A percentile compares a stretch with the other conserved stretches of the same genome.
Conservation (phyloP, 495 filamentous ascomycete species). For the Penicillium nucicola region DNA sequence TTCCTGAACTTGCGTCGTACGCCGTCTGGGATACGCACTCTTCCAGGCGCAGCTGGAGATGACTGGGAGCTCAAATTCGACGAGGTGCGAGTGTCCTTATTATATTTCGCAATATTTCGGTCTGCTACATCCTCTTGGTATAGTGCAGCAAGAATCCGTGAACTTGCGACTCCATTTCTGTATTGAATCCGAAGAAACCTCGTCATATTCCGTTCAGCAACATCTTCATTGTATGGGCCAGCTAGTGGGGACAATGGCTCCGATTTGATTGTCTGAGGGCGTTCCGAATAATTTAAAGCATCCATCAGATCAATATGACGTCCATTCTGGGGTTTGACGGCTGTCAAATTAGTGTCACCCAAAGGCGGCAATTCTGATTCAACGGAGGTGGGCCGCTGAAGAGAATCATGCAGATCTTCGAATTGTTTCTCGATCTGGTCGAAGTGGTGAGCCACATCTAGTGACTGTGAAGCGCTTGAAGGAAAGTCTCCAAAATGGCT, state of each 20-base stretch:
- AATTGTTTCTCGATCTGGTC: slow-evolving; percentile 42
- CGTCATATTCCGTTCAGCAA: slow-evolving; percentile 47
- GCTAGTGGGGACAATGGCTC: slow-evolving; percentile 26
- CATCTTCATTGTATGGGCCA: slow-evolving; percentile 45
- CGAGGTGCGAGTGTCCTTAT: slow-evolving; percentile 16
- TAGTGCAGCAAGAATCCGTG: slow-evolving; percentile 29
- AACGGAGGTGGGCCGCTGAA: slow-evolving; percentile 29
- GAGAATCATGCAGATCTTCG: slow-evolving; percentile 36
- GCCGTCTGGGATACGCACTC: slow-evolving; percentile 16
- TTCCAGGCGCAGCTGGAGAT: slow-evolving; percentile 20
- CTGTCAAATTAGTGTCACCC: not conserved
- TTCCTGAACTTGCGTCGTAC: slow-evolving; percentile 12
- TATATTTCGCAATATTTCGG: slow-evolving; percentile 36
- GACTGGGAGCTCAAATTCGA: slow-evolving; percentile 23
- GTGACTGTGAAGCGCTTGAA: slow-evolving; percentile 11
- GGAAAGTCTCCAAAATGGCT: slow-evolving; percentile 7
- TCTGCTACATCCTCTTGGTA: slow-evolving; percentile 47
- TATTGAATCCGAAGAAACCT: slow-evolving; percentile 31
- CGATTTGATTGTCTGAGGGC: slow-evolving; percentile 18
- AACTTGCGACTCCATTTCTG: slow-evolving; percentile 23
- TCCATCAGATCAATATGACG: slow-evolving; percentile 44
- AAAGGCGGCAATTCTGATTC: slow-evolving; percentile 22
- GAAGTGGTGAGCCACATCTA: slow-evolving; percentile 31
- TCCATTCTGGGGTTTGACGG: slow-evolving; percentile 14
- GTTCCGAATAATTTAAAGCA: slow-evolving; percentile 32